A percentile compares a stretch with the other conserved stretches of the same genome.
Evolutionary conservation across 257 asterid species (phyloP).

Genomic region (Cordia subcordata): DNA sequence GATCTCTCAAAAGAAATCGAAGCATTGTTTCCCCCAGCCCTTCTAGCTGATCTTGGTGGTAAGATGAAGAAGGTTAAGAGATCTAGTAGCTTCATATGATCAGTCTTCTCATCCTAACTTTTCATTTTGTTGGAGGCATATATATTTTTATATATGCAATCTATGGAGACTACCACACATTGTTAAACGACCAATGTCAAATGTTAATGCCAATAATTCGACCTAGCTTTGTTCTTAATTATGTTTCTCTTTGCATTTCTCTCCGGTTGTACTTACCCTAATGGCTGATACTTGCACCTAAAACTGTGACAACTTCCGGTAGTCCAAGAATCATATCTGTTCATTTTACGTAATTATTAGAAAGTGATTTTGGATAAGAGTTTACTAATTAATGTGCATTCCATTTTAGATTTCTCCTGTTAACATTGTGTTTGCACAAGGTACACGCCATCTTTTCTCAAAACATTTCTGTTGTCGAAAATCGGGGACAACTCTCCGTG

Average conservation of each 20-base stretch:
- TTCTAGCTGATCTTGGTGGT: slow-evolving; percentile 36
- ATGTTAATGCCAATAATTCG: not conserved
- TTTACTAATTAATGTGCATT: too few relatives aligned
- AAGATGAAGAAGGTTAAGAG: slow-evolving; percentile 58
- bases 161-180: not conserved
- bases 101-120: not conserved
- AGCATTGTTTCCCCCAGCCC: slow-evolving; percentile 42
- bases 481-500: too few relatives aligned
- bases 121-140: not conserved
- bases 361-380: too few relatives aligned
- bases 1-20: slow-evolving; percentile 55
- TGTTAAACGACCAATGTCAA: not conserved
- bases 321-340: not conserved
- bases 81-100: slow-evolving; percentile 10
- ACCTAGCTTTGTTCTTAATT: not conserved
- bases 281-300: too few relatives aligned
- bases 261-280: too few relatives aligned
- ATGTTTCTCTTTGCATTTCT: too few relatives aligned
- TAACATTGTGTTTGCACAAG: too few relatives aligned
- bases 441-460: too few relatives aligned
- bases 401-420: too few relatives aligned
- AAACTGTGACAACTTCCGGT: not conserved
- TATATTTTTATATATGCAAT: not conserved
- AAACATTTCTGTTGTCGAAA: too few relatives aligned
- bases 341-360: not conserved